A percentile compares a stretch with the other conserved stretches of the same genome.
Evolutionary conservation across 371 early-diverging fungal species (phyloP).

Genomic region (Mortierella sp.): DNA sequence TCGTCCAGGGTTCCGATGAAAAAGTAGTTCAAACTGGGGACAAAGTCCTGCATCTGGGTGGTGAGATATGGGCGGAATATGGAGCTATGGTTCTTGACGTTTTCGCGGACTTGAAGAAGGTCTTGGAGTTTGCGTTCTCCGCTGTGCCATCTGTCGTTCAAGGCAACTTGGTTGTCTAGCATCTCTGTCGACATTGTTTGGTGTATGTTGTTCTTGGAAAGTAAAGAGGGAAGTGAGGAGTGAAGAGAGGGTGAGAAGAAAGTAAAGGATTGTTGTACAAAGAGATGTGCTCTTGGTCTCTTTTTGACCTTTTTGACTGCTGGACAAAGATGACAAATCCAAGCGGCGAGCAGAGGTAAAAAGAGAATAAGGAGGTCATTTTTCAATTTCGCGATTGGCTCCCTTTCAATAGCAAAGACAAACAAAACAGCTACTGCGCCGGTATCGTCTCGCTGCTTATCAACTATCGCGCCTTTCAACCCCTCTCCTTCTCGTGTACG

Average conservation of each 20-base stretch:
- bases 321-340: conserved; percentile 10
- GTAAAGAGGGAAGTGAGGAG: not conserved
- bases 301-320: not conserved
- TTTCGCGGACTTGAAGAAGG: conserved; percentile 37
- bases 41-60: conserved; percentile 41
- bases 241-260: not conserved
- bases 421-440: not conserved
- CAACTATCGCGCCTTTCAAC: no score
- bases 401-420: not conserved
- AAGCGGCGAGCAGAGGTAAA: not conserved
- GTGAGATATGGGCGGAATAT: conserved; percentile 41
- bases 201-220: not conserved
- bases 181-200: not conserved
- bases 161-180: not conserved
- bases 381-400: not conserved
- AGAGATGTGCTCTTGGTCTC: not conserved
- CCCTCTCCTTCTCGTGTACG: no score
- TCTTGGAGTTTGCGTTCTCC: conserved; percentile 49
- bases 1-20: conserved; percentile 45
- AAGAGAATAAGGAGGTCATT: not conserved
- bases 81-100: conserved; percentile 25
- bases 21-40: conserved; percentile 37
- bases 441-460: no score
- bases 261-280: not conserved
- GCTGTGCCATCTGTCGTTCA: conserved; percentile 46